Evolutionary conservation across 768 basidiomycete species (phyloP).

Genomic region (Chlorophyllum brunneum): DNA sequence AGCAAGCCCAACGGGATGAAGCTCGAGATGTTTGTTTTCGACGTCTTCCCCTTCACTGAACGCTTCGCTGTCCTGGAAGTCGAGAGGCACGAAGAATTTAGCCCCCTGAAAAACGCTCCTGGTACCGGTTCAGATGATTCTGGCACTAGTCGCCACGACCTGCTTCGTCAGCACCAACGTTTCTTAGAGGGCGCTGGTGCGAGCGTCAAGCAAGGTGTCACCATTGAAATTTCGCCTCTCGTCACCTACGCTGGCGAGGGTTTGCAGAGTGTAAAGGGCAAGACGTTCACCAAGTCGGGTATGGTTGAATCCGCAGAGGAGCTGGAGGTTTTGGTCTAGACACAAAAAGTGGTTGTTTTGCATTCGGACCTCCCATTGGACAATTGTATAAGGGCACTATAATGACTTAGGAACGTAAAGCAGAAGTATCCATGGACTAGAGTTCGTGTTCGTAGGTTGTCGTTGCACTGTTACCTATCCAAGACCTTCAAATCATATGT

Average conservation of each 20-base stretch:
- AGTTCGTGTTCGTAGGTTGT: neutral
- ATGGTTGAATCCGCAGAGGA: conserved; percentile 62
- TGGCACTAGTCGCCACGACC: conserved; percentile 84
- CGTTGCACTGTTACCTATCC: neutral
- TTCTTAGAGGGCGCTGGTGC: conserved; percentile 84
- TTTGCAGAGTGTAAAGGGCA: conserved; percentile 72
- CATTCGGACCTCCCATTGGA: conserved; percentile 4
- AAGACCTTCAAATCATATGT: neutral
- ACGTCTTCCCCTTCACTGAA: conserved; percentile 92
- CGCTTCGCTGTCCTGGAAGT: conserved; percentile 88
- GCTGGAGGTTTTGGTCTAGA: conserved; percentile 62
- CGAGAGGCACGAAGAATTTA: conserved; percentile 85
- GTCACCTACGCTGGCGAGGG: conserved; percentile 94
- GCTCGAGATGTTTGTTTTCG: conserved; percentile 97
- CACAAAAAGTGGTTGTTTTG: neutral
- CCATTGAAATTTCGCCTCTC: conserved; percentile 88
- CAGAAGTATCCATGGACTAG: conserved; percentile 7
- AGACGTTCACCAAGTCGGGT: conserved; percentile 74
- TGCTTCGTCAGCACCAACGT: conserved; percentile 81
- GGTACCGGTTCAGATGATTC: conserved; percentile 89
- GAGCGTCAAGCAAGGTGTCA: conserved; percentile 61
- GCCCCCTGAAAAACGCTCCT: conserved; percentile 95
- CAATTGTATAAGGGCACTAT: conserved; percentile 1
- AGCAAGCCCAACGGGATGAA: conserved; percentile 97
- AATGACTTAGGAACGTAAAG: conserved; percentile 4